phyloP scores from a whole-genome alignment of 2,329 filamentous ascomycete species.

The Emmonsiellopsis sp. region DNA sequence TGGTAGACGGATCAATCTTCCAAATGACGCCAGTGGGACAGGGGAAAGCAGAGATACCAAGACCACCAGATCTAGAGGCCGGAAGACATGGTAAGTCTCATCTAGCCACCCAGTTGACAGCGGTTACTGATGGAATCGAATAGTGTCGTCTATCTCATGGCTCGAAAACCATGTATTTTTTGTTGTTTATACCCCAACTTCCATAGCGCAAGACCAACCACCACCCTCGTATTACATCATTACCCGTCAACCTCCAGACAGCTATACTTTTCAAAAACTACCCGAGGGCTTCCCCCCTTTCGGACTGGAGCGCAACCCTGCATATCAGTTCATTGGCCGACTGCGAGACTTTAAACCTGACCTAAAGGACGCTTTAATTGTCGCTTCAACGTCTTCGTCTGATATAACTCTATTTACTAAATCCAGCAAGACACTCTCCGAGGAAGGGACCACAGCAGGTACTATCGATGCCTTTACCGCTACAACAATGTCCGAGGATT shows the following conservation, averaged over 20 bases:
- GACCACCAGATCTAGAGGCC: conserved; percentile 56
- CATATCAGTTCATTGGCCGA: conserved; percentile 69
- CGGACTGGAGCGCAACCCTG: conserved; percentile 52
- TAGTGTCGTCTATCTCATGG: conserved; percentile 74
- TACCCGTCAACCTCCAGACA: conserved; percentile 44
- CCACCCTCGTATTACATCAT: conserved; percentile 71
- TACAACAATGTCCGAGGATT: conserved; percentile 64
- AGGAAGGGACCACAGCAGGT: conserved; percentile 48
- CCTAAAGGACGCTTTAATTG: conserved; percentile 69
- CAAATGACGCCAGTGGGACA: conserved; percentile 79
- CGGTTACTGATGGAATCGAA: conserved; percentile 25
- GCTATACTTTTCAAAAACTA: conserved; percentile 64
- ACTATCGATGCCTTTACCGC: conserved; percentile 63
- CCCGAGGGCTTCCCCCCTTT: conserved; percentile 66
- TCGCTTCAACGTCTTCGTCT: conserved; percentile 69
- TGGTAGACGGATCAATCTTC: conserved; percentile 66
- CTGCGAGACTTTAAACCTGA: conserved; percentile 72
- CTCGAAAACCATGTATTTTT: conserved; percentile 81
- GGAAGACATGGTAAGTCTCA: conserved; percentile 55
- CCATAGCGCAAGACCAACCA: conserved; percentile 46
- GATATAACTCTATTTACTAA: conserved; percentile 72
- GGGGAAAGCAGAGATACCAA: conserved; percentile 68
- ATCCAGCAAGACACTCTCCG: conserved; percentile 58
- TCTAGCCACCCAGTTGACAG: not conserved
- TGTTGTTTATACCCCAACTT: conserved; percentile 60